These are phyloP conservation scores for Haplosporangium gracile DNA, from an alignment of 192 early-diverging fungal genomes.

Conservation along the genomic window DNA sequence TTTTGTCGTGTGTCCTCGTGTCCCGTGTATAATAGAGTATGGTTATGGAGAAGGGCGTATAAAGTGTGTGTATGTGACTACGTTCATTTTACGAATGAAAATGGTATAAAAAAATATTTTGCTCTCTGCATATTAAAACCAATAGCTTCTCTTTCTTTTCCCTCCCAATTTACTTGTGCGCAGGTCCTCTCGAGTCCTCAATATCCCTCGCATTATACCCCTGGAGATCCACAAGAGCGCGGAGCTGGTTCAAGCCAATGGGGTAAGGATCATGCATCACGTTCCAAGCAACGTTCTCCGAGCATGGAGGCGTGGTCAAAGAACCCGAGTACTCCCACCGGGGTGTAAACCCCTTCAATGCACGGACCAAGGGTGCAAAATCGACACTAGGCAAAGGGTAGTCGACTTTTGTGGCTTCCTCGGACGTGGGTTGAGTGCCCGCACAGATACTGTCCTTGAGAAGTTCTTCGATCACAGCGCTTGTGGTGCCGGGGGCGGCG, in stretches of 20 bases:
- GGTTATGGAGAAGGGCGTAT: no score
- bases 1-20: no score
- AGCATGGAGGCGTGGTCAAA: constrained; percentile 76
- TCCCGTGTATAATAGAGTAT: no score
- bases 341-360: constrained; percentile 11
- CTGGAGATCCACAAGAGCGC: constrained; percentile 46
- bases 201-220: constrained; percentile 61
- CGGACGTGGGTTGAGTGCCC: background rate
- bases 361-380: constrained; percentile 9
- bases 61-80: no score
- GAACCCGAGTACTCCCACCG: constrained; percentile 65
- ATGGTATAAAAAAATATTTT: background rate
- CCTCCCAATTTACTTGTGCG: background rate
- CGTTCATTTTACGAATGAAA: no score
- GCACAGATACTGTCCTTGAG: constrained; percentile 9
- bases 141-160: background rate
- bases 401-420: constrained; percentile 23
- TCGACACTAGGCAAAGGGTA: constrained; percentile 26
- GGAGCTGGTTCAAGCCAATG: constrained; percentile 50
- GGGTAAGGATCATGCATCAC: constrained; percentile 54
- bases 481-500: background rate
- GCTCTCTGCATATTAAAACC: background rate
- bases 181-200: constrained; percentile 13
- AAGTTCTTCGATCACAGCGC: background rate
- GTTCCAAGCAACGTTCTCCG: constrained; percentile 69